Evolutionary conservation across 371 early-diverging fungal species (phyloP).

Genomic region (Smittium culicis): DNA sequence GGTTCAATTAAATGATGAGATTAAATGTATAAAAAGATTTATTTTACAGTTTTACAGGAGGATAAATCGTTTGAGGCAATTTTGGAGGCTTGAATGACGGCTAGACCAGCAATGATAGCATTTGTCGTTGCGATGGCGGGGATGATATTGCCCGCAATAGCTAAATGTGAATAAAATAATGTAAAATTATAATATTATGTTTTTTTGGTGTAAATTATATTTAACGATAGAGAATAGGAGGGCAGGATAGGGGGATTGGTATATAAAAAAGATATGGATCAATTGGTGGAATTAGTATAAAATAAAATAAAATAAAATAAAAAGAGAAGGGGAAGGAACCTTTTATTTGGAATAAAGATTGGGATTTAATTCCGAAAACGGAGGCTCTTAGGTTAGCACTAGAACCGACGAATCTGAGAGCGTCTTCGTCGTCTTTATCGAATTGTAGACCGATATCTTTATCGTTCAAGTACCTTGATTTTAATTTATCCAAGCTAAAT

Average conservation of each 20-base stretch:
- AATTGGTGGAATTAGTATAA: not conserved
- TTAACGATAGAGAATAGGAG: no score
- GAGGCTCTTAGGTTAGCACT: slow-evolving; percentile 74
- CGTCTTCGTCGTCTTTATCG: slow-evolving; percentile 88
- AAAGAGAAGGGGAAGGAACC: not conserved
- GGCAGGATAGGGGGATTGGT: no score
- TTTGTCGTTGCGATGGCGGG: slow-evolving; percentile 99
- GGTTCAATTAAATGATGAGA: not conserved
- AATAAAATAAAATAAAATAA: not conserved
- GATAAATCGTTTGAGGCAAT: slow-evolving; percentile 39
- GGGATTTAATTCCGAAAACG: slow-evolving; percentile 60
- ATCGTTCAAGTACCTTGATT: not conserved
- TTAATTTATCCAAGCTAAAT: slow-evolving; percentile 6
- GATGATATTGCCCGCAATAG: slow-evolving; percentile 99
- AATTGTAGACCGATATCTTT: slow-evolving; percentile 38
- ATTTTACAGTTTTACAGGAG: slow-evolving; percentile 37
- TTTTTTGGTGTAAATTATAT: no score
- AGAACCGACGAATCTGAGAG: slow-evolving; percentile 82
- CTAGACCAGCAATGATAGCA: slow-evolving; percentile 94
- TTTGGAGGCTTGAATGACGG: slow-evolving; percentile 72
- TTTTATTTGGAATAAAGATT: slow-evolving; percentile 78
- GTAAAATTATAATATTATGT: no score
- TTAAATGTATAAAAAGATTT: not conserved
- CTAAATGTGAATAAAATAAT: no score
- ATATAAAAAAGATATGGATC: not conserved